Evolutionary conservation across 768 basidiomycete genomes (phyloP).

Genomic region (Naganishia vishniacii): DNA sequence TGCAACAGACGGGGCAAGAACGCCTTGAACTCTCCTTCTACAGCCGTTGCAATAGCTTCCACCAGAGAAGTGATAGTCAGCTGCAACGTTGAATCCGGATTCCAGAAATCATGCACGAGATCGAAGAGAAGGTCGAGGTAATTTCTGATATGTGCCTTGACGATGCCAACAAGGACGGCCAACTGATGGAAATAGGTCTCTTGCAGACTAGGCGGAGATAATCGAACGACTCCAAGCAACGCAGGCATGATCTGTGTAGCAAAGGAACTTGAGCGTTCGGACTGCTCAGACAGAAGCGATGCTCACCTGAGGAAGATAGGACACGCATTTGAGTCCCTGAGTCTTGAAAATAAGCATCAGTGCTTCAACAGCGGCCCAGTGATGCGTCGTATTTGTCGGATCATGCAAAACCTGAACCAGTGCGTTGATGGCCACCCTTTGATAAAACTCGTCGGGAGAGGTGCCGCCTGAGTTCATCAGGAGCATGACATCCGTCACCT

Average conservation of each 20-base stretch:
- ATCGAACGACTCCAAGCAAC: constrained; percentile 79
- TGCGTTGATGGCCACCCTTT: constrained; percentile 85
- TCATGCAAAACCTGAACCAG: constrained; percentile 83
- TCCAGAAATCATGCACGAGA: constrained; percentile 86
- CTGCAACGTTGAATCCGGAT: constrained; percentile 63
- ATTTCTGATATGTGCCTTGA: constrained; percentile 93
- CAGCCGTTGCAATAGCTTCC: constrained; percentile 82
- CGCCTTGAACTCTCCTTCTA: constrained; percentile 95
- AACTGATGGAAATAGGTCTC: constrained; percentile 85
- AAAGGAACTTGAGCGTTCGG: neutral
- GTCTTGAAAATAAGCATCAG: constrained; percentile 99
- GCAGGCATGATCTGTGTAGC: constrained; percentile 74
- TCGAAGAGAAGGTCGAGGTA: constrained; percentile 78
- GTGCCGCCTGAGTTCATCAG: constrained; percentile 51
- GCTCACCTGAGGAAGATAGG: constrained; percentile 82
- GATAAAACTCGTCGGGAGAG: constrained; percentile 90
- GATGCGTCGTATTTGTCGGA: constrained; percentile 73
- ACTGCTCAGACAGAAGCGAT: neutral
- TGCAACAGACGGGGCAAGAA: constrained; percentile 87
- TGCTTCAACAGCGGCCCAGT: constrained; percentile 91
- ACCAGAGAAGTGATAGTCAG: constrained; percentile 86
- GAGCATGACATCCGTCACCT: constrained; percentile 51
- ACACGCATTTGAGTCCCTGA: constrained; percentile 90
- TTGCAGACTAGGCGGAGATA: constrained; percentile 68
- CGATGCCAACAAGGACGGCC: constrained; percentile 87